Percentiles rank a stretch among this genome's conserved stretches.
phyloP scores from a whole-genome alignment of 78 protist species.

The Chrysochromulina tobinii region DNA sequence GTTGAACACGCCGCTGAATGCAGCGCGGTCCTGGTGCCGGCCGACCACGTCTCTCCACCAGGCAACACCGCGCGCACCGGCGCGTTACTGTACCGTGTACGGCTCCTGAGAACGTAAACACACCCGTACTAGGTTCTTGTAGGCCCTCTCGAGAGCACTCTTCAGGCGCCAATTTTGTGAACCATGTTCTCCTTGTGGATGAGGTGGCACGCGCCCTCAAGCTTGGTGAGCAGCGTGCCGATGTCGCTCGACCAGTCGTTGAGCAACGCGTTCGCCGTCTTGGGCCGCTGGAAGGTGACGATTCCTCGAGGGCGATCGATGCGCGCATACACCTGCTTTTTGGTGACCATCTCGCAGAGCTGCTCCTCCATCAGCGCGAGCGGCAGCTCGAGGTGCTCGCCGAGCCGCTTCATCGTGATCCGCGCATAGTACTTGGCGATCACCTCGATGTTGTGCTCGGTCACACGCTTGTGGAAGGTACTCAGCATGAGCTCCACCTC shows the following conservation, averaged over 20 bases:
- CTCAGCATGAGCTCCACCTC: constrained; percentile 38
- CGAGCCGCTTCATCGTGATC: no score
- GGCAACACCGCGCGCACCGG: no score
- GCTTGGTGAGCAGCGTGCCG: constrained; percentile 54
- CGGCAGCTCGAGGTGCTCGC: no score
- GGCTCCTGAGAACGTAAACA: no score
- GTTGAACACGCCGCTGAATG: no score
- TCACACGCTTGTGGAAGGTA: constrained; percentile 54
- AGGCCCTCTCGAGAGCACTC: no score
- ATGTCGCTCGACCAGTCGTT: constrained; percentile 72
- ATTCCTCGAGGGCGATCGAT: constrained; percentile 77
- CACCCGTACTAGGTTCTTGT: no score
- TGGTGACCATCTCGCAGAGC: constrained; percentile 60
- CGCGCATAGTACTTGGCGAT: constrained; percentile 24
- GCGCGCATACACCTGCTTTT: constrained; percentile 62
- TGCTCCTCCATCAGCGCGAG: constrained; percentile 49
- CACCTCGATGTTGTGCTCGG: constrained; percentile 73
- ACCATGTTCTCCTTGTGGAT: constrained; percentile 68
- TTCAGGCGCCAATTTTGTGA: neutral
- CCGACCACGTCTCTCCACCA: no score
- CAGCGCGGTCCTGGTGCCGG: no score
- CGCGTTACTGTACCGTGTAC: no score
- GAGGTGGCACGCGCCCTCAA: constrained; percentile 77
- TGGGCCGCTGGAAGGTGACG: constrained; percentile 39
- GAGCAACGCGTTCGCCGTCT: constrained; percentile 59